These are phyloP conservation scores for Lipomyces chichibuensis DNA, from an alignment of 805 yeast genomes.

Conservation along the genomic window DNA sequence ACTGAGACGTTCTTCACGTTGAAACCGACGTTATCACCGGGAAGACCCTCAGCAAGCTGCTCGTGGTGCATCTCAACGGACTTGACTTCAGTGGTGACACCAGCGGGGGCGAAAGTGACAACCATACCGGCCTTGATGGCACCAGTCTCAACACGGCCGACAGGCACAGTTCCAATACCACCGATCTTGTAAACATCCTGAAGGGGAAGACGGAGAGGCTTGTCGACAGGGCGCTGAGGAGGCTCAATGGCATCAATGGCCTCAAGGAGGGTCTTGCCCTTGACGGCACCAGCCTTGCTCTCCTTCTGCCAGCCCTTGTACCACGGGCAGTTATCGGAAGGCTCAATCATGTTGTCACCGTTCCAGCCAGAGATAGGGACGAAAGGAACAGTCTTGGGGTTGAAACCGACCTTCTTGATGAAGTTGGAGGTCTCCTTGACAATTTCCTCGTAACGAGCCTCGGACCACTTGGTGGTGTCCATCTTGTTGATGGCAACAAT, in stretches of 20 bases:
- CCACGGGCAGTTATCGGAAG: conserved; percentile 82
- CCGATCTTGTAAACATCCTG: conserved; percentile 93
- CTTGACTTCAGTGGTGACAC: conserved; percentile 87
- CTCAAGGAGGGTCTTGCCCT: conserved; percentile 83
- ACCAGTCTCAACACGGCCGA: conserved; percentile 94
- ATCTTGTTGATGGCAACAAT: conserved; percentile 92
- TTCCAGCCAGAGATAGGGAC: conserved; percentile 92
- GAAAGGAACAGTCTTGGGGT: conserved; percentile 80
- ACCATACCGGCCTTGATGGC: conserved; percentile 89
- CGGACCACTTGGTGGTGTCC: conserved; percentile 90
- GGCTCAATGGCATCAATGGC: conserved; percentile 84
- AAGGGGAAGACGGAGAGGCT: conserved; percentile 87
- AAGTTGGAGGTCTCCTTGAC: conserved; percentile 75
- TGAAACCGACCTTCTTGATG: conserved; percentile 84
- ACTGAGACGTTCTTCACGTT: conserved; percentile 89
- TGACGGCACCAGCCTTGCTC: conserved; percentile 68
- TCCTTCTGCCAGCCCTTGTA: conserved; percentile 84
- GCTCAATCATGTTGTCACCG: conserved; percentile 92
- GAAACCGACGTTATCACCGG: conserved; percentile 92
- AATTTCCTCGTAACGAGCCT: conserved; percentile 78
- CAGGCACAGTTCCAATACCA: conserved; percentile 90
- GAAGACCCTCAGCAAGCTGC: conserved; percentile 74
- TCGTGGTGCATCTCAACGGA: conserved; percentile 89
- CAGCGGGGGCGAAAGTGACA: conserved; percentile 87
- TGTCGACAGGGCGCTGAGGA: conserved; percentile 78